phyloP scores from a whole-genome alignment of 305 asterid species.

The Rubia balearica region DNA sequence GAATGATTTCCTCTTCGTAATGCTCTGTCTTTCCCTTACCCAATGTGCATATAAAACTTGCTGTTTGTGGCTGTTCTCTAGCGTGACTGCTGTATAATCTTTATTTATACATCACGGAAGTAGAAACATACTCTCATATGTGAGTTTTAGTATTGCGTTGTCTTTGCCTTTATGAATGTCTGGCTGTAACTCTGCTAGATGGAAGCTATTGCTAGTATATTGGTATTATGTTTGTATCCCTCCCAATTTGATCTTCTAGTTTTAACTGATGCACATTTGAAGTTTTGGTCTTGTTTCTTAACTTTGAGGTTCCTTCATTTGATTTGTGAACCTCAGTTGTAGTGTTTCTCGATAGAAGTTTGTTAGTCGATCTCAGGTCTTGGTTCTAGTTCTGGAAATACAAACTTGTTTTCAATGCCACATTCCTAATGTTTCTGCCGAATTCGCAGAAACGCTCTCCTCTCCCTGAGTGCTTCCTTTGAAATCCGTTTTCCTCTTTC shows the following conservation, averaged over 20 bases:
- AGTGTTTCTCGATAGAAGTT: not conserved
- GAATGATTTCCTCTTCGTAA: not conserved
- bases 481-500: no score
- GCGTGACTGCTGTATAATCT: not conserved
- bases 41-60: not conserved
- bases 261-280: not conserved
- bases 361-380: not conserved
- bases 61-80: not conserved
- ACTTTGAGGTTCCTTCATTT: not conserved
- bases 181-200: not conserved
- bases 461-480: not conserved
- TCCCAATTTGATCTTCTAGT: not conserved
- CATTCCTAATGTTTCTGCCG: not conserved
- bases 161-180: not conserved
- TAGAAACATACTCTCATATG: not conserved
- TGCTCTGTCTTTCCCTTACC: not conserved
- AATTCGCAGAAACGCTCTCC: not conserved
- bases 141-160: not conserved
- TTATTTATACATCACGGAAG: not conserved
- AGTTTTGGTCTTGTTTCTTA: not conserved
- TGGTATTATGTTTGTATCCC: not conserved
- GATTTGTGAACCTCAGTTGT: not conserved
- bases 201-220: not conserved
- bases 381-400: not conserved
- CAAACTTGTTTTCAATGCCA: not conserved